Evolutionary conservation across 169 alveolate species (phyloP), one percentile per base, ranked within the genome.

Genomic region (Theileria sp.): DNA sequence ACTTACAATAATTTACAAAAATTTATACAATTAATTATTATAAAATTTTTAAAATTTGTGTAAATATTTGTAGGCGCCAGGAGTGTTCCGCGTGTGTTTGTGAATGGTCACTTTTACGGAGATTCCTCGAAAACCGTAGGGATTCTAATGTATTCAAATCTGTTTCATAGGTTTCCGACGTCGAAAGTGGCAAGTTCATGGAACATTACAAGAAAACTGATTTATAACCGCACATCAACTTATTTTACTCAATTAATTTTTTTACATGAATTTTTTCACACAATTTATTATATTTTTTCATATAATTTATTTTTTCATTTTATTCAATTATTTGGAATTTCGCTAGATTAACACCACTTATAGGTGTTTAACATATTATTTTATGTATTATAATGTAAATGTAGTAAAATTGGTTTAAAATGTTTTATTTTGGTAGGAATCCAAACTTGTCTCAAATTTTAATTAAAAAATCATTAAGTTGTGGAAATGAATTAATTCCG

Each of bases 31-130:
- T n/a, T n/a, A n/a, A n/a, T n/a, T n/a, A n/a, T n/a, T n/a, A n/a
- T n/a, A n/a, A n/a, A n/a, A n/a, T n/a, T n/a, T n/a, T n/a, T n/a
- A n/a, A n/a, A n/a, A n/a, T n/a, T n/a, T n/a, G n/a, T n/a, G n/a
- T n/a, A n/a, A n/a, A n/a, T n/a, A n/a, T n/a, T n/a, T n/a, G n/a
- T 65, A 85, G 91, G 91, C 4, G 91, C 91, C 13, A 73, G 80
- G 15, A 79, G 87, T 19, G 91, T 85, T 1, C 91, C 91, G 0
- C 82, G 91, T 13, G 87, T 85, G 0, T 85, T 78, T 68, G 76
- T 85, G 12, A 81, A 76, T 28, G 91, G 91, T 30, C 49, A 60
- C 44, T 85, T 85, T 62, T 85, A 26, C 82, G 91, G 91, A 60
- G 91, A 85, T 71, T 78, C 86, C 80, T 38, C 80, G 32, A 74